Percentiles rank a stretch among this genome's conserved stretches.
phyloP scores from a whole-genome alignment of 1,284 basidiomycete genomes.

The Xerocomus tenax region DNA sequence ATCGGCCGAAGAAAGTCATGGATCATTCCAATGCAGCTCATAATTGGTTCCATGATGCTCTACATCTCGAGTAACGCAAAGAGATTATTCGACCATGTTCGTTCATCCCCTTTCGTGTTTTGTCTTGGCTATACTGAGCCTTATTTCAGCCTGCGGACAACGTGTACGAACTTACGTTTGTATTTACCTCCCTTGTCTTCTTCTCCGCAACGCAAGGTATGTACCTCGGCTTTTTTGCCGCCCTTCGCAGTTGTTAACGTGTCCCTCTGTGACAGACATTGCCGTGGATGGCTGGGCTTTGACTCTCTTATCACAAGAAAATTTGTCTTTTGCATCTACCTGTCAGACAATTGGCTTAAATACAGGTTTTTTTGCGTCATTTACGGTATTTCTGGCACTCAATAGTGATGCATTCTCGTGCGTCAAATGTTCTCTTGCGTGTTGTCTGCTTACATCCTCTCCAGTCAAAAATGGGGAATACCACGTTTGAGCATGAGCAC shows the following conservation, averaged over 20 bases:
- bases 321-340: constrained; percentile 92
- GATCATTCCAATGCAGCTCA: constrained; percentile 95
- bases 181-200: constrained; percentile 88
- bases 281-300: constrained; percentile 98
- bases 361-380: constrained; percentile 91
- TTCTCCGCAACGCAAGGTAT: constrained; percentile 95
- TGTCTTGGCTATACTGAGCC: constrained; percentile 11
- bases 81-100: constrained; percentile 73
- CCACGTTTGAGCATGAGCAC: constrained; percentile 74
- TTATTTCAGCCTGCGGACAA: constrained; percentile 66
- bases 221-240: constrained; percentile 13
- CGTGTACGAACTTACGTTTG: constrained; percentile 70
- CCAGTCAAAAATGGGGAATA: constrained; percentile 73
- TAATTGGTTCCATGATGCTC: constrained; percentile 84
- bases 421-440: constrained; percentile 25
- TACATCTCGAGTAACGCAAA: constrained; percentile 80
- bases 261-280: constrained; percentile 56
- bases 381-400: constrained; percentile 95
- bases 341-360: constrained; percentile 98
- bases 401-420: constrained; percentile 91
- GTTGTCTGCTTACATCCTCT: constrained; percentile 4
- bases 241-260: constrained; percentile 5
- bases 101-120: constrained; percentile 20
- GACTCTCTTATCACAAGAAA: constrained; percentile 90
- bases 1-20: constrained; percentile 92